A percentile compares a stretch with the other conserved stretches of the same genome.
Evolutionary conservation across 345 rosid species (phyloP).

Genomic region (Dipteronia dyeriana): DNA sequence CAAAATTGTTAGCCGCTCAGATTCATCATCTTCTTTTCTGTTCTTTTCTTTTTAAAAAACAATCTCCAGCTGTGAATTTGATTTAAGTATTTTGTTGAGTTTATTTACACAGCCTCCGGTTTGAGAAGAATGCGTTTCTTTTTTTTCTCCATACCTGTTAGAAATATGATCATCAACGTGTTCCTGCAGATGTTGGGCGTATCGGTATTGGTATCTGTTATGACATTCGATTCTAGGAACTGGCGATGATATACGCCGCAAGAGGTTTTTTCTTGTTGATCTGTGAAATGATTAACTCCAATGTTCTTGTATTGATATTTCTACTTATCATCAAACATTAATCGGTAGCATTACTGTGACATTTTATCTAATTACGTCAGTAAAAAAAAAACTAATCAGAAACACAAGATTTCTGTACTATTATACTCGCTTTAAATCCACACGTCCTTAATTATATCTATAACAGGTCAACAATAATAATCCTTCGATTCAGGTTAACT

Average conservation of each 20-base stretch:
- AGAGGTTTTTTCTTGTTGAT: slow-evolving; percentile 54
- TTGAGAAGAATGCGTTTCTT: neutral
- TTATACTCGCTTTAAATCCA: neutral
- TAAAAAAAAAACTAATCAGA: neutral
- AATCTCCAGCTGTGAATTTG: neutral
- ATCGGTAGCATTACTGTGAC: neutral
- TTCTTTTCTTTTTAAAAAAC: too few relatives aligned
- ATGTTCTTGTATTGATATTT: neutral
- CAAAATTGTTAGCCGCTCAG: neutral
- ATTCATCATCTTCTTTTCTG: neutral
- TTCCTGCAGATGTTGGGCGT: slow-evolving; percentile 84
- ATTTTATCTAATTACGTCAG: neutral
- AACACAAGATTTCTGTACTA: neutral
- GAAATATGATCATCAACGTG: slow-evolving; percentile 13
- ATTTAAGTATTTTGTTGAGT: neutral
- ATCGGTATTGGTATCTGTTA: slow-evolving; percentile 93
- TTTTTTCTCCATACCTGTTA: neutral
- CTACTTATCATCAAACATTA: neutral
- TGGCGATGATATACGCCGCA: slow-evolving; percentile 91
- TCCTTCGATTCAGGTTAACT: neutral
- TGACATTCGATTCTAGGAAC: slow-evolving; percentile 84
- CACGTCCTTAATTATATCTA: neutral
- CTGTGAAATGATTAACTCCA: slow-evolving; percentile 9
- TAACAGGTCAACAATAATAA: neutral
- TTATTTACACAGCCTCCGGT: neutral